A percentile compares a stretch with the other conserved stretches of the same genome.
Evolutionary conservation across 2,329 filamentous ascomycete species (phyloP).

Genomic region (Myriangium duriaei): DNA sequence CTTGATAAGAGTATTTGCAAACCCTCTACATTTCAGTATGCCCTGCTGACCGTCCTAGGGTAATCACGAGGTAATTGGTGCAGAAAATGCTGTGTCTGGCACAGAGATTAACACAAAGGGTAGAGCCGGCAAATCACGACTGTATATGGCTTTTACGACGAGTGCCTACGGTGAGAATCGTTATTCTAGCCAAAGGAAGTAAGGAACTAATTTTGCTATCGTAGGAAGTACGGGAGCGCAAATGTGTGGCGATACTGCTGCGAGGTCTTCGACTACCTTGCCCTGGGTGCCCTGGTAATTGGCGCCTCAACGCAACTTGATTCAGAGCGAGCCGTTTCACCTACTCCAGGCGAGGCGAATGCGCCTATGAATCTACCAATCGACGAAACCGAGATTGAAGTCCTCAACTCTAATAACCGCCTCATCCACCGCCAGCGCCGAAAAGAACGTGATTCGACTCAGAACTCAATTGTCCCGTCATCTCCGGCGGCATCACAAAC

Average conservation of each 20-base stretch:
- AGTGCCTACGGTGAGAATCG: too few species aligned
- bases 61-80: too few species aligned
- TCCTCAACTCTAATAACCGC: slow-evolving; percentile 71
- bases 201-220: too few species aligned
- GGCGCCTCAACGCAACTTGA: slow-evolving; percentile 58
- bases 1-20: too few species aligned
- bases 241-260: slow-evolving; percentile 92
- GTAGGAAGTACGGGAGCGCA: slow-evolving; percentile 91
- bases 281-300: slow-evolving; percentile 78
- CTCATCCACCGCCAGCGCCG: slow-evolving; percentile 62
- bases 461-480: slow-evolving; percentile 22
- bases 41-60: too few species aligned
- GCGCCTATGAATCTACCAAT: slow-evolving; percentile 31
- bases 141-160: slow-evolving; percentile 96
- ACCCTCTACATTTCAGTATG: too few species aligned
- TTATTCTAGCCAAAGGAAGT: too few species aligned
- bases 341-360: slow-evolving; percentile 4
- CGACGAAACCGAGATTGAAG: slow-evolving; percentile 80
- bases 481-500: slow-evolving; percentile 15
- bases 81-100: too few species aligned
- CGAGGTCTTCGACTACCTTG: slow-evolving; percentile 95
- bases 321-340: slow-evolving; percentile 5
- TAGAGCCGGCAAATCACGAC: slow-evolving; percentile 95
- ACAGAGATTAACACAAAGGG: too few species aligned
- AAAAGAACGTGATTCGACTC: slow-evolving; percentile 19